Conservation (phyloP, 208 protist genomes). For the Acanthamoeba triangularis region DNA sequence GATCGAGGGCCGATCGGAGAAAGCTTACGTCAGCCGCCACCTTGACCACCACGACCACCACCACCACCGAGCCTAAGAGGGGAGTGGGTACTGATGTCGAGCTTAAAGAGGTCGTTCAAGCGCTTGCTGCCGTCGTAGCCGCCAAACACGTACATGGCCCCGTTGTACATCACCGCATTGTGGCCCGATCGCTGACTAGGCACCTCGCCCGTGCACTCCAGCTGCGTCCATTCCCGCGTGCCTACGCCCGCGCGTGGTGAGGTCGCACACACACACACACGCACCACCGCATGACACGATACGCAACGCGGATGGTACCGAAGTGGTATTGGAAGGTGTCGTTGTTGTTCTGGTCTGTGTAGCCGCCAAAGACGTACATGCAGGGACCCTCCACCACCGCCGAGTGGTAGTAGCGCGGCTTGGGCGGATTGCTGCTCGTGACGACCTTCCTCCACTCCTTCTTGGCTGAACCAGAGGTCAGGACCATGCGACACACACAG, state of each 20-base stretch:
- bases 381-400: conserved; percentile 29
- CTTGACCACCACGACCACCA: too few species aligned
- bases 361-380: conserved; percentile 82
- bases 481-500: too few species aligned
- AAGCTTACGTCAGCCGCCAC: not conserved
- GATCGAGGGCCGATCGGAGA: not conserved
- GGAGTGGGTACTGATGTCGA: conserved; percentile 32
- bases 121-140: conserved; percentile 78
- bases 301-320: not conserved
- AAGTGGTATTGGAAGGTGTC: conserved; percentile 61
- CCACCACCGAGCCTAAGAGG: too few species aligned
- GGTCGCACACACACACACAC: not conserved
- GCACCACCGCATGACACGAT: too few species aligned
- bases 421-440: not conserved
- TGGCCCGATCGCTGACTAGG: conserved; percentile 75
- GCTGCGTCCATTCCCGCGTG: conserved; percentile 56
- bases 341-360: conserved; percentile 50
- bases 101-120: conserved; percentile 73
- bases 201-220: not conserved
- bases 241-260: not conserved
- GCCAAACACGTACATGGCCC: conserved; percentile 76
- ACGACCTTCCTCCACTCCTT: not conserved
- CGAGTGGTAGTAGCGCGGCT: conserved; percentile 75
- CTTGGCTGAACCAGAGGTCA: not conserved
- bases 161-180: not conserved